These are phyloP conservation scores for Stentor roeselii DNA, from an alignment of 73 alveolate genomes.

Conservation along the genomic window DNA sequence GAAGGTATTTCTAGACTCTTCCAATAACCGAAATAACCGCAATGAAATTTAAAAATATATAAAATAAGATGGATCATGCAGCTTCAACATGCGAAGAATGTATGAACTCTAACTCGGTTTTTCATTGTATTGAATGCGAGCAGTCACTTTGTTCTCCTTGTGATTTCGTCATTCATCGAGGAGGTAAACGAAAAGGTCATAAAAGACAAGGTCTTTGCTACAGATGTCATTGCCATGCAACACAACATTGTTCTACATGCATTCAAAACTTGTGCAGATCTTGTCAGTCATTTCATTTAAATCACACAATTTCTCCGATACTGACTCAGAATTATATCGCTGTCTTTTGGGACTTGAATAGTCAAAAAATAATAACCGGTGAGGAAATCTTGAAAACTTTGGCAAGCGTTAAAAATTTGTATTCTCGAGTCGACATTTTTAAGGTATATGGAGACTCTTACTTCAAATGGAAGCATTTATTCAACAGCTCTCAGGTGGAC, in stretches of 20 bases:
- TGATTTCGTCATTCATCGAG: conserved; percentile 30
- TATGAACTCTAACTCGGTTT: not conserved
- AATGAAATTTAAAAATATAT: too few relatives aligned
- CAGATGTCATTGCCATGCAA: not conserved
- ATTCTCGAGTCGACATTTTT: not conserved
- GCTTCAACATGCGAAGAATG: conserved; percentile 36
- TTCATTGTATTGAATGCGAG: conserved; percentile 34
- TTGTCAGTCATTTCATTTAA: not conserved
- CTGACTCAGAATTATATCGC: not conserved
- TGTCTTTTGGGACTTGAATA: conserved; percentile 13
- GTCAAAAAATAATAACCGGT: not conserved
- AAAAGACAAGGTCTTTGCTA: conserved; percentile 1
- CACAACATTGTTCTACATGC: not conserved
- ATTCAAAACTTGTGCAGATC: not conserved
- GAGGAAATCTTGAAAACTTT: not conserved
- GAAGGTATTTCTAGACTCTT: too few relatives aligned
- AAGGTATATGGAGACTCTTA: conserved; percentile 19
- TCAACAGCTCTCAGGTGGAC: not conserved
- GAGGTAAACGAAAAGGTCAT: conserved; percentile 31
- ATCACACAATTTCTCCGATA: not conserved
- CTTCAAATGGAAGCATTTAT: not conserved
- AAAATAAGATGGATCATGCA: too few relatives aligned
- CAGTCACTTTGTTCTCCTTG: conserved; percentile 27
- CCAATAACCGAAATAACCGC: too few relatives aligned
- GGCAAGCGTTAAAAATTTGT: not conserved